Evolutionary conservation across 768 basidiomycete genomes (phyloP).

Genomic region (Termitomyces sp.): DNA sequence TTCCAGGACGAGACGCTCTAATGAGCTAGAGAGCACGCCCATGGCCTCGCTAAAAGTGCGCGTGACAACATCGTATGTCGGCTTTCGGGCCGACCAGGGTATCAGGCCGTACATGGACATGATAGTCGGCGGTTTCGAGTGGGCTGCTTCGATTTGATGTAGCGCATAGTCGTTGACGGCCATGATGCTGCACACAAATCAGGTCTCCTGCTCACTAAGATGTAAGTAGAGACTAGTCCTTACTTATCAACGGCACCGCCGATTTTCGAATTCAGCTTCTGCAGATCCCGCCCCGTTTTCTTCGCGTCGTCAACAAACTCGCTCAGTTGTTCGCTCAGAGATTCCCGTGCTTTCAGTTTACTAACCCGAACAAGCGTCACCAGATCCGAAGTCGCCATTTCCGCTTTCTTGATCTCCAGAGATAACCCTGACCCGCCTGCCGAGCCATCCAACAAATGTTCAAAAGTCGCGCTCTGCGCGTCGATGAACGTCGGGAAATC

Average conservation of each 20-base stretch:
- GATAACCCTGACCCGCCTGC: conserved; percentile 56
- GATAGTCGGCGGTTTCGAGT: conserved; percentile 27
- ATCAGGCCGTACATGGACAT: conserved; percentile 31
- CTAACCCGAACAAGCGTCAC: conserved; percentile 58
- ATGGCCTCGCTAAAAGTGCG: conserved; percentile 60
- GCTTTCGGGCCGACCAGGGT: conserved; percentile 31
- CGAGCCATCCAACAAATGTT: conserved; percentile 55
- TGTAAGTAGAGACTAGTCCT: conserved; percentile 18
- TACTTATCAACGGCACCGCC: conserved; percentile 72
- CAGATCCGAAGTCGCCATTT: conserved; percentile 72
- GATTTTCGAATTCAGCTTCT: conserved; percentile 61
- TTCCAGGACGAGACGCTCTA: conserved; percentile 60
- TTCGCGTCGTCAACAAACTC: conserved; percentile 61
- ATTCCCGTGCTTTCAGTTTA: conserved; percentile 54
- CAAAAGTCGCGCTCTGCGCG: conserved; percentile 57
- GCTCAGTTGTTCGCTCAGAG: conserved; percentile 43
- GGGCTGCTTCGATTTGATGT: conserved; percentile 44
- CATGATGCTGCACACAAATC: conserved; percentile 45
- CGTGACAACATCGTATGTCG: conserved; percentile 39
- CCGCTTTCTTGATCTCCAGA: conserved; percentile 67
- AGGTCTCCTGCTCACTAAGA: background rate
- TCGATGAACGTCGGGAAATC: conserved; percentile 60
- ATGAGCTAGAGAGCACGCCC: conserved; percentile 46
- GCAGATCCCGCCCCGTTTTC: conserved; percentile 52
- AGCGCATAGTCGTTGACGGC: conserved; percentile 73